These are phyloP conservation scores for Clitopilus passeckerianus DNA, from an alignment of 768 basidiomycete species.

Conservation along the genomic window DNA sequence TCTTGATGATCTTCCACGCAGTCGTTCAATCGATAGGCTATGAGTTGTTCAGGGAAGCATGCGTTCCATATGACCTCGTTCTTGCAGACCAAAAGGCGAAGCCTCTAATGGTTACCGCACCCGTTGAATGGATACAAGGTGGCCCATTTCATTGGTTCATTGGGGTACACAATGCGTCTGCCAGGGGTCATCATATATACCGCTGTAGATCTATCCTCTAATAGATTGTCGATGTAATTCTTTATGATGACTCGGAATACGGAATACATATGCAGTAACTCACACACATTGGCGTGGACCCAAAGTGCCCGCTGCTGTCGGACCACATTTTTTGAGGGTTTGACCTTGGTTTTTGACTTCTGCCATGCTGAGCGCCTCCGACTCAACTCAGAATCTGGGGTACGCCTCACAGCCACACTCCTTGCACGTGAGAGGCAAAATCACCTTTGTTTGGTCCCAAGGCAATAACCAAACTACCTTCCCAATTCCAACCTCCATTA, in stretches of 20 bases:
- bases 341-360: neutral
- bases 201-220: neutral
- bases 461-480: conserved; percentile 8
- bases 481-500: conserved; percentile 8
- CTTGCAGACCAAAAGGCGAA: neutral
- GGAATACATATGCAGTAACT: neutral
- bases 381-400: neutral
- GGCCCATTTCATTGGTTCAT: neutral
- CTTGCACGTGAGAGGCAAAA: conserved; percentile 9
- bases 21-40: neutral
- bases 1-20: conserved; percentile 2
- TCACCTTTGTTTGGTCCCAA: conserved; percentile 11
- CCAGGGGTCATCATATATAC: neutral
- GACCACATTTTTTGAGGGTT: neutral
- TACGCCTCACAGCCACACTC: conserved; percentile 7
- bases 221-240: neutral
- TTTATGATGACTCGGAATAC: neutral
- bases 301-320: neutral
- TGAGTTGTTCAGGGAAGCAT: neutral
- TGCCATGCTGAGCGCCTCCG: neutral
- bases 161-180: neutral
- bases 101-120: neutral
- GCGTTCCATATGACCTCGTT: neutral
- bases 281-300: neutral
- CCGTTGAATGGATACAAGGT: neutral